Evolutionary conservation across 75 land plant genomes (phyloP).

Genomic region (Cunninghamia lanceolata): DNA sequence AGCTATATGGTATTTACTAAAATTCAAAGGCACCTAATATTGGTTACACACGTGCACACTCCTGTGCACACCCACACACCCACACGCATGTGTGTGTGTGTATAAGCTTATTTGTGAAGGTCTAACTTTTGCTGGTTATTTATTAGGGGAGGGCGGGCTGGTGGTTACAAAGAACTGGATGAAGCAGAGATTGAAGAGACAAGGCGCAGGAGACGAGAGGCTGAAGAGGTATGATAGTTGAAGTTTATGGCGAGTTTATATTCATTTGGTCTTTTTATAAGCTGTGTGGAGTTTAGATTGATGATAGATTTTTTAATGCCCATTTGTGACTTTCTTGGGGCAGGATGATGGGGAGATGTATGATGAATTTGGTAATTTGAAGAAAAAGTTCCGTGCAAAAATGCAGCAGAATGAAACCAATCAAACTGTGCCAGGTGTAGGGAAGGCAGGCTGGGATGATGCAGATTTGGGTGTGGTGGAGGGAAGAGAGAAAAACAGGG

Average conservation of each 20-base stretch:
- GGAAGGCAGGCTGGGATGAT: constrained; percentile 94
- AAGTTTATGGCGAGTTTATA: background rate
- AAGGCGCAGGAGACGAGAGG: constrained; percentile 73
- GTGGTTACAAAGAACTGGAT: constrained; percentile 97
- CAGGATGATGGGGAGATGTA: constrained; percentile 99
- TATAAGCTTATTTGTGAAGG: background rate
- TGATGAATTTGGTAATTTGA: constrained; percentile 96
- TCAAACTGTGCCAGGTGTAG: constrained; percentile 45
- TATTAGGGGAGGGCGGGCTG: constrained; percentile 91
- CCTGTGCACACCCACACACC: background rate
- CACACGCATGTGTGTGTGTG: background rate
- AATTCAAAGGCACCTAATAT: background rate
- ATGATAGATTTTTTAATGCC: background rate
- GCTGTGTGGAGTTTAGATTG: background rate
- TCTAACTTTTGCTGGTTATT: background rate
- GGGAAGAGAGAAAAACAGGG: constrained; percentile 54
- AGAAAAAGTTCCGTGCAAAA: constrained; percentile 91
- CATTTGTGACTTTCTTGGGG: constrained; percentile 1
- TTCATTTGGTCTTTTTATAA: background rate
- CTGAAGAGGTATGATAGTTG: constrained; percentile 60
- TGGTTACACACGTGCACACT: background rate
- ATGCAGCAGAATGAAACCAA: constrained; percentile 57
- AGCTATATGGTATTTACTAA: background rate
- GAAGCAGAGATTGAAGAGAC: constrained; percentile 95
- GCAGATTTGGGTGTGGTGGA: constrained; percentile 61